phyloP scores from a whole-genome alignment of 129 eudicot genomes.

The Kitagawia praeruptora region DNA sequence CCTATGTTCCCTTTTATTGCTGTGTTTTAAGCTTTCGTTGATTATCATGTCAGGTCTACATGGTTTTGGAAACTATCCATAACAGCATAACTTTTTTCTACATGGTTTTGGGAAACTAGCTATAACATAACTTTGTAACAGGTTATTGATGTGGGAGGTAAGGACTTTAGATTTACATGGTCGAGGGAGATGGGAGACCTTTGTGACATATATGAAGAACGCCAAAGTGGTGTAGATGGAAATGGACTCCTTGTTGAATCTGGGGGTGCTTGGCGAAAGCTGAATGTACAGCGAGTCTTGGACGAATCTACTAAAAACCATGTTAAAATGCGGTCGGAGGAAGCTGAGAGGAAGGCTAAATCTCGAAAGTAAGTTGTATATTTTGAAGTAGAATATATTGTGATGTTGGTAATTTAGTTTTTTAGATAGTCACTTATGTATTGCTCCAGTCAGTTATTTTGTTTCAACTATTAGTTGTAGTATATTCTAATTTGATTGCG shows the following conservation, averaged over 20 bases:
- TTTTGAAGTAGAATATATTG: conserved; percentile 11
- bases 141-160: conserved; percentile 90
- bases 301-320: conserved; percentile 77
- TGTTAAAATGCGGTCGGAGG: conserved; percentile 79
- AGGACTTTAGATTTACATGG: conserved; percentile 86
- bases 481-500: no score
- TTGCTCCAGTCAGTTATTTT: conserved; percentile 8
- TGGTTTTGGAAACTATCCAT: not conserved
- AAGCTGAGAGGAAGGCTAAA: conserved; percentile 66
- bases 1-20: not conserved
- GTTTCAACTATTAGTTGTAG: not conserved
- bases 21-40: not conserved
- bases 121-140: conserved; percentile 19
- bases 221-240: conserved; percentile 68
- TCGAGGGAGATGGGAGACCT: conserved; percentile 65
- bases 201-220: conserved; percentile 86
- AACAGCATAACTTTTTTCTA: no score
- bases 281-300: conserved; percentile 75
- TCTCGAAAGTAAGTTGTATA: conserved; percentile 63
- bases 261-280: conserved; percentile 81
- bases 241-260: conserved; percentile 81
- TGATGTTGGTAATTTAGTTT: not conserved
- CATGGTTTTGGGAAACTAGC: not conserved
- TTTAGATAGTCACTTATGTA: not conserved
- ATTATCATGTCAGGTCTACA: not conserved